Base-by-base conservation (phyloP, 2,329 filamentous ascomycete genomes). In the Scedosporium boydii region DNA sequence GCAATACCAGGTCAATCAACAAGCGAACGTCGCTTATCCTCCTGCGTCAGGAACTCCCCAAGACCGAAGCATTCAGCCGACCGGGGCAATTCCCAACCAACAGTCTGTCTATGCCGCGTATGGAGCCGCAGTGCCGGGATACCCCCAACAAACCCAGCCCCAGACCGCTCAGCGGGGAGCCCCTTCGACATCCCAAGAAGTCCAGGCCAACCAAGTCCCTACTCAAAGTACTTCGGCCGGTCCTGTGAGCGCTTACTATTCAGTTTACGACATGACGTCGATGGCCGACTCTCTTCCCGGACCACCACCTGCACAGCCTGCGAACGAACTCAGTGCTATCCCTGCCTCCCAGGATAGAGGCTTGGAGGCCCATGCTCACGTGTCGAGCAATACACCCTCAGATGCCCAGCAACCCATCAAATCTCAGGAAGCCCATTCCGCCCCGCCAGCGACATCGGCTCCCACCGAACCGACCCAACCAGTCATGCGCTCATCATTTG, bases 251-350 rank as follows among this genome's bases (percentile, higher is more conserved):
- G 18, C 21, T 5, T 4, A 16, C 34, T 21, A 14, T 26, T 53
- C 34, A 18, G 26, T 16, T 1, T 64, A 63, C 41, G 41, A 64
- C 53, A 64, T 64, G 63, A 21, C 41, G 4, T 14, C 58, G 3
- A 27, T 63, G 61, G 42, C 44, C 58, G 34, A 64, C 4, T 38
- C 63, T 12, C 63, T 64, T 18, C 63, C 63, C 38, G 10, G 26
- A 26, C n/a, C 29, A 9, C 14, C 9, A n/a, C 12, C 16, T n/a
- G 3, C 61, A 34, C 57, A 63, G 16, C 44, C 44, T n/a, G 44
- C 44, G 16, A n/a, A 48, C 7, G 44, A 48, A n/a, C 44, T 18
- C 16, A 18, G 14, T 48, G 18, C 44, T 18, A 48, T 0, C 44
- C 18, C n/a, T 7, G 14, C 44, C 21, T 48, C 44, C 18, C 58